Evolutionary conservation across 179 eudicot species (phyloP).

Genomic region (Sideroxylon spinosum): DNA sequence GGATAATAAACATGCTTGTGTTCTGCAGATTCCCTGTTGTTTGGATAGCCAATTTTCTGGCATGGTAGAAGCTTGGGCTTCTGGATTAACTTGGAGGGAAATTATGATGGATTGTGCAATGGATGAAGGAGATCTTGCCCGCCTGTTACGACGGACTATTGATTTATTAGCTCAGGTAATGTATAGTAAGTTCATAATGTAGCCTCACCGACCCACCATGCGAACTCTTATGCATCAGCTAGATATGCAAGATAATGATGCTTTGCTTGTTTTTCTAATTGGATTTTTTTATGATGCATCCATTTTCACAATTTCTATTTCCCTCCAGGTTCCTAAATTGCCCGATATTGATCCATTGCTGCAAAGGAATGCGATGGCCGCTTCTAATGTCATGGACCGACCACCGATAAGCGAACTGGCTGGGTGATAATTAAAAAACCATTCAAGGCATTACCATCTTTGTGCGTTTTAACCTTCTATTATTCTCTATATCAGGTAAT

Average conservation of each 20-base stretch:
- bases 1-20: slow-evolving; percentile 15
- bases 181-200: background rate
- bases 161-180: slow-evolving; percentile 86
- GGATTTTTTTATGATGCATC: background rate
- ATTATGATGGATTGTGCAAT: slow-evolving; percentile 98
- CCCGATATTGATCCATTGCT: slow-evolving; percentile 76
- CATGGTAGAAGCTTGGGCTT: slow-evolving; percentile 99
- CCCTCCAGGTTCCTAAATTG: slow-evolving; percentile 77
- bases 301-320: slow-evolving; percentile 3
- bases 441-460: background rate
- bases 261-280: background rate
- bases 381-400: slow-evolving; percentile 90
- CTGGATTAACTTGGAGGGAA: slow-evolving; percentile 96
- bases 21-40: slow-evolving; percentile 78
- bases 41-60: slow-evolving; percentile 95
- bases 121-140: slow-evolving; percentile 99
- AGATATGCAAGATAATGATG: background rate
- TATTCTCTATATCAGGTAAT: background rate
- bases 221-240: background rate
- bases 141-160: slow-evolving; percentile 78
- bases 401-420: slow-evolving; percentile 93
- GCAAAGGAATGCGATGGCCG: slow-evolving; percentile 70
- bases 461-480: background rate
- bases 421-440: slow-evolving; percentile 34
- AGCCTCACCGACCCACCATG: background rate